phyloP scores from a whole-genome alignment of 2,329 filamentous ascomycete genomes.

The Karstenula rhodostoma region DNA sequence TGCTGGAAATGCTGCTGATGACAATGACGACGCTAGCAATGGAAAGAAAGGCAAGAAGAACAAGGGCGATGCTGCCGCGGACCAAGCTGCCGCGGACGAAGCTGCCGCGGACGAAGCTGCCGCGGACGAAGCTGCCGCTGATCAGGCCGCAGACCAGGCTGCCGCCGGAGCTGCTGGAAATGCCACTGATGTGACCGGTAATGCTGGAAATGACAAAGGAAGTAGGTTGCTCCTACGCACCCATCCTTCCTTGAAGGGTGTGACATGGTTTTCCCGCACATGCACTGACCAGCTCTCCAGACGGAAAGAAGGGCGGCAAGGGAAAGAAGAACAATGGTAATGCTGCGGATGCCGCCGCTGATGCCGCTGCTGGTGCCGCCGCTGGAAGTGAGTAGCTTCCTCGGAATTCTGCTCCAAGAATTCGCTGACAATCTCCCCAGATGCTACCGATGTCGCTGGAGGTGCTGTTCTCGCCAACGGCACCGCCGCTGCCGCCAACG shows the following conservation, averaged over 20 bases:
- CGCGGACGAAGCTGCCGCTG: neutral
- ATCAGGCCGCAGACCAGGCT: neutral
- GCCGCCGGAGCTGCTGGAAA: slow-evolving; percentile 9
- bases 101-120: too few relatives aligned
- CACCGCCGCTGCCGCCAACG: slow-evolving; percentile 8
- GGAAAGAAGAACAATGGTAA: neutral
- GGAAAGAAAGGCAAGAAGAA: neutral
- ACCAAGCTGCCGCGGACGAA: slow-evolving; percentile 9
- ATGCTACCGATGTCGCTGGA: slow-evolving; percentile 19
- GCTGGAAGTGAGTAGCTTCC: slow-evolving; percentile 10
- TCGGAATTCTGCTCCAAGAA: neutral
- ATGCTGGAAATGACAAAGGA: too few relatives aligned
- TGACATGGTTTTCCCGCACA: too few relatives aligned
- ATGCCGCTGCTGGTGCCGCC: too few relatives aligned
- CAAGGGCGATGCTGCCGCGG: slow-evolving; percentile 7
- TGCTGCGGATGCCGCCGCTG: neutral
- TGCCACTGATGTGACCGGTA: slow-evolving; percentile 3
- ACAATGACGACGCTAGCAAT: neutral
- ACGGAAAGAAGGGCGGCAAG: neutral
- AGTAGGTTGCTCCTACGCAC: too few relatives aligned
- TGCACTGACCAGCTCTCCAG: neutral
- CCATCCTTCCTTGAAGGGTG: too few relatives aligned
- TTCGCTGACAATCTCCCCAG: slow-evolving; percentile 15
- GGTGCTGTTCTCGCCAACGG: slow-evolving; percentile 18
- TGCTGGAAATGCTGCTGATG: slow-evolving; percentile 3